Evolutionary conservation across 108 stramenopile species (phyloP).

Genomic region (Nitzschia sp.): DNA sequence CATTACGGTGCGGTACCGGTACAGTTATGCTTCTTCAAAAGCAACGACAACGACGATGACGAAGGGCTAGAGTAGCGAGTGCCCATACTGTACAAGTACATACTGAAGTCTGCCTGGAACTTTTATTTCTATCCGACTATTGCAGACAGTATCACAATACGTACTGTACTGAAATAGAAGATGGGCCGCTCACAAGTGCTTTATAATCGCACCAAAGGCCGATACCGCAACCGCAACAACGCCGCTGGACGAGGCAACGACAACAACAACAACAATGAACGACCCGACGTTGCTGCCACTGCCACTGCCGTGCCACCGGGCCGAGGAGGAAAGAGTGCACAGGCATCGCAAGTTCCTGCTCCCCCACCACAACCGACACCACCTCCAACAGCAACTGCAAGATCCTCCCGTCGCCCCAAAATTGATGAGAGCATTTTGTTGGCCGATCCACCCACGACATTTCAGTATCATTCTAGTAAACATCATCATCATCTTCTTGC

Average conservation of each 20-base stretch:
- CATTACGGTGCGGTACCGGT: no score
- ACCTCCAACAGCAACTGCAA: neutral
- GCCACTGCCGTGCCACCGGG: neutral
- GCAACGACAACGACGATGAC: no score
- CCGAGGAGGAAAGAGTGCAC: neutral
- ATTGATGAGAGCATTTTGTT: conserved; percentile 14
- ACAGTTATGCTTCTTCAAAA: no score
- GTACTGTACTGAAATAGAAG: no score
- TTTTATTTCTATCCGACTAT: no score
- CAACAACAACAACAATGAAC: neutral
- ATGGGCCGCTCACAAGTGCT: conserved; percentile 42
- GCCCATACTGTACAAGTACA: no score
- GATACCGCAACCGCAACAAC: conserved; percentile 10
- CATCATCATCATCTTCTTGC: neutral
- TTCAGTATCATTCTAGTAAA: neutral
- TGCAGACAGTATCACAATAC: no score
- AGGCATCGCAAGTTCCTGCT: neutral
- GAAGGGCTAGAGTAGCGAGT: no score
- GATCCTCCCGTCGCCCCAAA: conserved; percentile 7
- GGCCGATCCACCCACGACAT: neutral
- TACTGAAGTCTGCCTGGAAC: no score
- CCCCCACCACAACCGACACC: neutral
- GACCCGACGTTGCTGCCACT: neutral
- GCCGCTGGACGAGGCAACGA: conserved; percentile 3
- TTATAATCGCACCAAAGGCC: conserved; percentile 40